Evolutionary conservation across 768 basidiomycete genomes (phyloP).

Genomic region (Tulasnella sp.): DNA sequence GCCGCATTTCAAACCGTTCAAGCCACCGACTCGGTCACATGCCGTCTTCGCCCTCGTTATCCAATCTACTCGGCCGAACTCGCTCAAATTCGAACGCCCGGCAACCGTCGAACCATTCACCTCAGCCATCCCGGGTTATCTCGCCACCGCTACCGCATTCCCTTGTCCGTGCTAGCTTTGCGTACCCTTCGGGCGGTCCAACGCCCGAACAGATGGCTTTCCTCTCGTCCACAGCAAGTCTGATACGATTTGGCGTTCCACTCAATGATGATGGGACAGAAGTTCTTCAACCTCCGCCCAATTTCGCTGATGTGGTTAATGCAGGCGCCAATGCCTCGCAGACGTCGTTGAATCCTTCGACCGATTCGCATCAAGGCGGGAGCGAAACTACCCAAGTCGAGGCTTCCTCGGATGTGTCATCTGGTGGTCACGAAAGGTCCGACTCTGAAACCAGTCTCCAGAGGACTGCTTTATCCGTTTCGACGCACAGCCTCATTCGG

Average conservation of each 20-base stretch:
- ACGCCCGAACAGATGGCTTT: constrained; percentile 59
- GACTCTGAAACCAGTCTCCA: not conserved
- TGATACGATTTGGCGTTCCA: constrained; percentile 68
- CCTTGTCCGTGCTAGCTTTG: constrained; percentile 62
- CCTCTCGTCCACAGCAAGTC: constrained; percentile 61
- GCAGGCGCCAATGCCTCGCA: not conserved
- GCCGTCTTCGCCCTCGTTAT: constrained; percentile 13
- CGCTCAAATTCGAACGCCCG: constrained; percentile 24
- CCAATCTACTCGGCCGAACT: constrained; percentile 14
- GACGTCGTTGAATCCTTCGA: not conserved
- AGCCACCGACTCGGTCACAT: constrained; percentile 22
- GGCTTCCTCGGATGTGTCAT: not conserved
- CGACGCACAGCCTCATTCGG: constrained; percentile 2
- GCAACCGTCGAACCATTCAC: constrained; percentile 43
- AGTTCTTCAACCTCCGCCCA: constrained; percentile 15
- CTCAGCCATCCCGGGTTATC: constrained; percentile 54
- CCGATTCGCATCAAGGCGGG: not conserved
- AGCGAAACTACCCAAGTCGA: not conserved
- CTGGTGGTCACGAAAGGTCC: not conserved
- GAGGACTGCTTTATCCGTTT: not conserved
- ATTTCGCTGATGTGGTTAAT: not conserved
- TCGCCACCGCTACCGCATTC: constrained; percentile 75
- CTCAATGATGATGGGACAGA: constrained; percentile 58
- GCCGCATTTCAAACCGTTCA: constrained; percentile 22
- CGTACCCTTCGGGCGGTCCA: constrained; percentile 58